Evolutionary conservation across 2,329 filamentous ascomycete species (phyloP), one percentile per base, ranked within the genome.

Genomic region (Aspergillus sp.): DNA sequence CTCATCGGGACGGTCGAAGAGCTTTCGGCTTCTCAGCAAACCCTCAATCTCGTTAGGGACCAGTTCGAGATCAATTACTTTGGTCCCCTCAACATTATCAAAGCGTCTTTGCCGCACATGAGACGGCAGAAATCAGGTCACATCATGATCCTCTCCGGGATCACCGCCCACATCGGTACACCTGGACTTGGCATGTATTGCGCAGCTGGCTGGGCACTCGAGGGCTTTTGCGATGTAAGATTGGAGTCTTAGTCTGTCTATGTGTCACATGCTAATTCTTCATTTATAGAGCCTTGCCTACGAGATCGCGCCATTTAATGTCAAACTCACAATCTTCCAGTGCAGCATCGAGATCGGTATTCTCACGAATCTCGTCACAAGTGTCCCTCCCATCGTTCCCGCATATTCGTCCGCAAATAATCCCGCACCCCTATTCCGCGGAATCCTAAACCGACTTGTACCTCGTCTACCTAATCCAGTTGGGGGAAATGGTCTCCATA

Each of bases 1-100:
- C 84, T 97, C 29, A 85, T 97, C 31, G 94, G 93, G 38, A 89
- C 91, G 0, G 88, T 97, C 6, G 94, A 97, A 73, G 94, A 99
- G 71, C 78, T 97, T 21, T 86, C 87, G 1, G 88, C 89, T 25
- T 87, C 81, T 20, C 80, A 81, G 4, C 82, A 85, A 41, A 91
- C 90, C 1, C 82, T 87, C 61, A 91, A 87, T 53, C 81, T 97
- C 16, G 87, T 95, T 32, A 85, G 89, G 56, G 89, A 96, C 65
- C 93, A 97, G 70, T 97, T 97, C 69, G 93, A 97, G 71, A 86
- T 86, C 58, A 91, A 96, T 64, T 97, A 95, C 78, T 97, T 97
- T 71, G 91, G 90, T 1, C 91, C 95, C 53, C 88, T 97, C 70
- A 97, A 97, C 73, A 90, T 96, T 68, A 95, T 97, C 76, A 95